phyloP scores from a whole-genome alignment of 768 basidiomycete genomes.

The Suillus subaureus region DNA sequence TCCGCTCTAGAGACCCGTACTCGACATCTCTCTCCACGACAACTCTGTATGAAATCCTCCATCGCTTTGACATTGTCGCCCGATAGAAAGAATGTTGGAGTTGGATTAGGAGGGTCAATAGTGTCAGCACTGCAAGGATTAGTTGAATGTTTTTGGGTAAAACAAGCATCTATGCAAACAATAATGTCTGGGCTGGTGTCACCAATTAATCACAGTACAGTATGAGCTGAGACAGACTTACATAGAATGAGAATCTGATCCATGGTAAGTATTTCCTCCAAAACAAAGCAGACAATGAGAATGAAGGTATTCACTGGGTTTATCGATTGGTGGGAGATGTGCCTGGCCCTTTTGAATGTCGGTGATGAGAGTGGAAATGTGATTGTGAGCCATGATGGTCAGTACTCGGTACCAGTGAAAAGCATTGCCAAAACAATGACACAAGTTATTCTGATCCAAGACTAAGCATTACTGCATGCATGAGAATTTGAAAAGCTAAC shows the following conservation, averaged over 20 bases:
- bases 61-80: slow-evolving; percentile 20
- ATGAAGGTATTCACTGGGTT: slow-evolving; percentile 16
- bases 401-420: slow-evolving; percentile 27
- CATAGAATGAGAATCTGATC: background rate
- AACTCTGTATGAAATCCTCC: slow-evolving; percentile 14
- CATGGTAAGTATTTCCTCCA: slow-evolving; percentile 5
- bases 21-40: background rate
- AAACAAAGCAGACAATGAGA: slow-evolving; percentile 14
- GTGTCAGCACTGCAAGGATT: slow-evolving; percentile 18
- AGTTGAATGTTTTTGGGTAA: slow-evolving; percentile 32
- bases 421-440: slow-evolving; percentile 23
- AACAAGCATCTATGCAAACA: slow-evolving; percentile 37
- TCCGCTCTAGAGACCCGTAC: background rate
- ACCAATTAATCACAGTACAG: background rate
- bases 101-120: slow-evolving; percentile 18
- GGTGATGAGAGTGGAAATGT: slow-evolving; percentile 25
- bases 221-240: background rate
- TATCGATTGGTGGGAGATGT: background rate
- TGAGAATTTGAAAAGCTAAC: slow-evolving; percentile 6
- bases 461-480: background rate
- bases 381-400: slow-evolving; percentile 15
- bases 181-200: slow-evolving; percentile 9
- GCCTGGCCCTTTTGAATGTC: background rate
- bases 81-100: slow-evolving; percentile 22
- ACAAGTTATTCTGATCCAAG: slow-evolving; percentile 25